A percentile compares a stretch with the other conserved stretches of the same genome.
Evolutionary conservation across 1,284 basidiomycete genomes (phyloP).

Genomic region (Farysia itapuensis): DNA sequence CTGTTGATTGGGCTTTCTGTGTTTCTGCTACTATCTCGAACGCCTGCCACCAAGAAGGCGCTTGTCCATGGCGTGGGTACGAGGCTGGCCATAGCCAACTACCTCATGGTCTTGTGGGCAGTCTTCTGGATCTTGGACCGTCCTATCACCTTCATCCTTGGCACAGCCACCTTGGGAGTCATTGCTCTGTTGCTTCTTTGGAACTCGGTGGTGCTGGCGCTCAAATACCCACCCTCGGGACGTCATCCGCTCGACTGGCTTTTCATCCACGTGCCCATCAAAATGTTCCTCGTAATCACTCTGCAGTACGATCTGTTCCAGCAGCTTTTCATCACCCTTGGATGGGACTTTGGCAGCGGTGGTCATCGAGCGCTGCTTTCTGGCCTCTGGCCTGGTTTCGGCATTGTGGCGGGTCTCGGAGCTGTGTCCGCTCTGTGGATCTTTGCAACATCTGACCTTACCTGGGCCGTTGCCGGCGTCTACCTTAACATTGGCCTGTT

Average conservation of each 20-base stretch:
- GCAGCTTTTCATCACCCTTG: constrained; percentile 63
- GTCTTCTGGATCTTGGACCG: constrained; percentile 70
- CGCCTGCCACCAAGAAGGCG: constrained; percentile 71
- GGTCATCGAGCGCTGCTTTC: constrained; percentile 19
- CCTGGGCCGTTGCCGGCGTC: constrained; percentile 44
- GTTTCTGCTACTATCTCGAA: constrained; percentile 71
- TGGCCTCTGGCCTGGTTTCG: constrained; percentile 48
- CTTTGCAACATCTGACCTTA: constrained; percentile 46
- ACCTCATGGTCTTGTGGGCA: constrained; percentile 79
- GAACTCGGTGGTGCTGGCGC: constrained; percentile 40
- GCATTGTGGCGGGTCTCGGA: constrained; percentile 36
- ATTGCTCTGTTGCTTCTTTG: constrained; percentile 42
- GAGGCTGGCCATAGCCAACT: constrained; percentile 76
- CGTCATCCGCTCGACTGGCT: constrained; percentile 63
- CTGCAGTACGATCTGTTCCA: constrained; percentile 63
- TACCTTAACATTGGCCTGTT: constrained; percentile 46
- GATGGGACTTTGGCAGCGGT: constrained; percentile 59
- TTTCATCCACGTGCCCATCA: constrained; percentile 64
- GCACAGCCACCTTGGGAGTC: constrained; percentile 34
- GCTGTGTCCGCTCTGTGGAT: constrained; percentile 47
- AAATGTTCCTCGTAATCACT: constrained; percentile 63
- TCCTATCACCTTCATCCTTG: constrained; percentile 33
- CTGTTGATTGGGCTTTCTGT: constrained; percentile 77
- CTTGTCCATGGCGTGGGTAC: constrained; percentile 70
- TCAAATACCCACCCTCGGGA: constrained; percentile 55